phyloP scores from a whole-genome alignment of 805 yeast species.

The Brettanomyces custersianus region DNA sequence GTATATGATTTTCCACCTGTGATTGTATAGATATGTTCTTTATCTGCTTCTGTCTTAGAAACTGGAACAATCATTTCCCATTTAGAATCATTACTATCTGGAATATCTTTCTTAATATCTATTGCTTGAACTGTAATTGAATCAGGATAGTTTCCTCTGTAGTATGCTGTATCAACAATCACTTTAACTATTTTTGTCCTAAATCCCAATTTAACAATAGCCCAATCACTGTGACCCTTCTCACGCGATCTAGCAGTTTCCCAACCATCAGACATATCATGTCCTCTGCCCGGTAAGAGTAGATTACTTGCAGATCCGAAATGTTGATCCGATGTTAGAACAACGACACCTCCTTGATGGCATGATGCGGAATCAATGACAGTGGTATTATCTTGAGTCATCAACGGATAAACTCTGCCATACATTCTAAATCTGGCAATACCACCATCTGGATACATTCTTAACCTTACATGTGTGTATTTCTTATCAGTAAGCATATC shows the following conservation, averaged over 20 bases:
- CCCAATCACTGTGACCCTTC: conserved; percentile 89
- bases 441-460: conserved; percentile 98
- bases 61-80: conserved; percentile 66
- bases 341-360: conserved; percentile 81
- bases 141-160: conserved; percentile 92
- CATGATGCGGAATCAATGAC: conserved; percentile 74
- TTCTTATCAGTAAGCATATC: conserved; percentile 43
- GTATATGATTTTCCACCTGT: conserved; percentile 31
- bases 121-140: conserved; percentile 61
- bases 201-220: conserved; percentile 69
- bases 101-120: conserved; percentile 19
- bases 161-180: conserved; percentile 86
- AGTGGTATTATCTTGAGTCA: conserved; percentile 36
- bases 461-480: conserved; percentile 74
- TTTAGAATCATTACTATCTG: conserved; percentile 31
- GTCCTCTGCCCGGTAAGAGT: conserved; percentile 87
- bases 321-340: conserved; percentile 81
- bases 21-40: conserved; percentile 55
- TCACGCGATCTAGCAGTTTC: conserved; percentile 85
- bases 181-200: conserved; percentile 46
- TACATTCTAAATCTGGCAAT: conserved; percentile 89
- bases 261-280: conserved; percentile 98
- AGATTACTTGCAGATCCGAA: conserved; percentile 89
- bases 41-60: conserved; percentile 74
- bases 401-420: conserved; percentile 73